Evolutionary conservation across 2,329 filamentous ascomycete species (phyloP), one percentile per base, ranked within the genome.

Genomic region (Colletotrichum somersetense): DNA sequence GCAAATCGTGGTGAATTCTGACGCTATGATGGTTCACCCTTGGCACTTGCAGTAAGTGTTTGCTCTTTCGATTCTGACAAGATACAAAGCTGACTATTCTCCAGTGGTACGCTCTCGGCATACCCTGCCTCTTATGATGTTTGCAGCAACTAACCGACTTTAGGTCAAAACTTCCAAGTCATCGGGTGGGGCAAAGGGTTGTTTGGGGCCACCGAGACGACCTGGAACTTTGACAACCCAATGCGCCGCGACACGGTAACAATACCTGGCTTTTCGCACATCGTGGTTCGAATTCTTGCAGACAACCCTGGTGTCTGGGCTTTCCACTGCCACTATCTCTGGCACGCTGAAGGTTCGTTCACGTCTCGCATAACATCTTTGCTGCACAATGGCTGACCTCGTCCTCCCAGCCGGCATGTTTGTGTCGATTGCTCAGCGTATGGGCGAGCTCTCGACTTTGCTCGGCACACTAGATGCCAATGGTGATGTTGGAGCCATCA

Each of bases 271-370:
- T 89, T 86, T 62, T 87, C 86, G 1, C 89, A 87, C 86, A 80
- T 85, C 1, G 75, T 88, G 11, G 77, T 91, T 8, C 81, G 88
- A 64, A 84, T 90, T 12, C 80, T 87, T 1, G 83, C 88, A 0
- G 88, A 90, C 73, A 90, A 90, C 75, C 85, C 88, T 0, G 89
- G 89, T 1, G 75, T 88, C 0, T 90, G 88, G 88, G 83, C 86
- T 0, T 84, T 90, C 42, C 88, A 90, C 76, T 90, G 88, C 74
- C 88, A 90, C 73, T 85, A 89, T 67, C 81, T 83, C 0, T 91
- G 89, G 89, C 89, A 91, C 75, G 82, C 84, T 0, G 88, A 89
- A 62, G 71, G 71, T 67, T 14, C 1, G 67, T 71, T 14, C 3
- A n/a, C n/a, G 18, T 2, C 26, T 26, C 30, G 16, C 33, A 40